Conservation (phyloP, 2,329 filamentous ascomycete species). For the Ophiostoma ips region DNA sequence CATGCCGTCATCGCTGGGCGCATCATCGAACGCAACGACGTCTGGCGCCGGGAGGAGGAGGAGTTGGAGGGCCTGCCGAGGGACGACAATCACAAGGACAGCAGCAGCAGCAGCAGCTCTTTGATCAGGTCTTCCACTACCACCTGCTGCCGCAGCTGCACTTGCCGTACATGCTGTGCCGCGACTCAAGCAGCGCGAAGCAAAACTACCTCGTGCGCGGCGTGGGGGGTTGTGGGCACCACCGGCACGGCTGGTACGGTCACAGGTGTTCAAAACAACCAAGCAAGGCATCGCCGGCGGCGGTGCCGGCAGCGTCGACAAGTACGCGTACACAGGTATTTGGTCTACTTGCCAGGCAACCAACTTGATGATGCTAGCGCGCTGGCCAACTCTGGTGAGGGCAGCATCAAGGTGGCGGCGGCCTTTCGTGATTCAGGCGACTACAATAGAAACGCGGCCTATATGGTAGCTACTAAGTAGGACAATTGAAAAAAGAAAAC, state of each 20-base stretch:
- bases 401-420: neutral
- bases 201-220: neutral
- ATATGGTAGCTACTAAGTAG: no score
- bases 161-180: constrained; percentile 29
- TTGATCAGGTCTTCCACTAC: constrained; percentile 29
- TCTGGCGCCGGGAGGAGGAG: constrained; percentile 6
- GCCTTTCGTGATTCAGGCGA: neutral
- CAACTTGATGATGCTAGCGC: neutral
- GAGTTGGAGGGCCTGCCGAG: neutral
- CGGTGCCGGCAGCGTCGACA: constrained; percentile 10
- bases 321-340: constrained; percentile 25
- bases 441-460: neutral
- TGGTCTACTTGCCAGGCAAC: no score
- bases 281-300: neutral
- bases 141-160: constrained; percentile 30
- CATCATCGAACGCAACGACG: constrained; percentile 25
- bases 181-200: constrained; percentile 1
- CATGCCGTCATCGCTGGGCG: constrained; percentile 21
- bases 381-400: neutral
- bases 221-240: neutral
- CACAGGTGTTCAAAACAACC: no score
- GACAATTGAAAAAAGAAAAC: no score
- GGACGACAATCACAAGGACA: neutral
- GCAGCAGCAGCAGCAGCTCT: constrained; percentile 18
- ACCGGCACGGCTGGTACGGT: neutral